These are phyloP conservation scores for Sophora flavescens DNA, from an alignment of 306 rosid species.

Conservation along the genomic window DNA sequence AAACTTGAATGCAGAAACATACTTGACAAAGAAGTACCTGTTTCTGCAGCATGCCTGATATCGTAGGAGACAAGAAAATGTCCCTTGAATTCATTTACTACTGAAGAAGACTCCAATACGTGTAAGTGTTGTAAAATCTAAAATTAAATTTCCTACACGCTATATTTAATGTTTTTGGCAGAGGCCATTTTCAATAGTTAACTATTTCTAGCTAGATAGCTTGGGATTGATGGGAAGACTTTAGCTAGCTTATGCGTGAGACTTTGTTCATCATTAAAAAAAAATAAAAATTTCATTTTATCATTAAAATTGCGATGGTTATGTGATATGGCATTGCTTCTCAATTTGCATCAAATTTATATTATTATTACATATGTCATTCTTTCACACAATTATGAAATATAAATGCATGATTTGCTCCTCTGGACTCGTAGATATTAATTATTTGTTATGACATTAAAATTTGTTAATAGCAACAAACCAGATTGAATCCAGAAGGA, in stretches of 20 bases:
- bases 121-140: neutral
- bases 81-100: neutral
- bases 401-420: neutral
- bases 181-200: neutral
- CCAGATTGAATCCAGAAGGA: neutral
- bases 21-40: slow-evolving; percentile 13
- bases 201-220: neutral
- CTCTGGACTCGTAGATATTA: neutral
- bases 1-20: neutral
- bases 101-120: neutral
- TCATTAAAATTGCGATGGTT: slow-evolving; percentile 10
- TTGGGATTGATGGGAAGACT: slow-evolving; percentile 16
- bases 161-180: neutral
- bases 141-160: neutral
- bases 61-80: slow-evolving; percentile 19
- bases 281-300: neutral
- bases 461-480: neutral
- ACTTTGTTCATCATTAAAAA: neutral
- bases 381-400: neutral
- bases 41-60: neutral
- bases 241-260: neutral
- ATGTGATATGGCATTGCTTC: neutral
- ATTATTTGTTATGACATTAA: neutral
- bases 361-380: neutral
- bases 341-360: neutral